Conservation (phyloP, 176 grass and related monocot genomes). For the Oryza rufipogon region DNA sequence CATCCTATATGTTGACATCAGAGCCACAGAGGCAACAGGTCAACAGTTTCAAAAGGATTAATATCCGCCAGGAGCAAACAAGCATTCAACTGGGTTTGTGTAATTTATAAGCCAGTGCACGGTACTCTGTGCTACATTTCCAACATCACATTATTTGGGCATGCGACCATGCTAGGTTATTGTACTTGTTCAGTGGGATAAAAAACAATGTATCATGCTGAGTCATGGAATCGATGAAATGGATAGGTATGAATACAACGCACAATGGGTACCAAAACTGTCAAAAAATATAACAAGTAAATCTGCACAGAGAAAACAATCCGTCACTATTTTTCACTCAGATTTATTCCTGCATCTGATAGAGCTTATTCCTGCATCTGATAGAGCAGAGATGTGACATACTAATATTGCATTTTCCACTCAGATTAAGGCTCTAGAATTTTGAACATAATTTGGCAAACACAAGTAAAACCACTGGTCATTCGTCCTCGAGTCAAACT, state of each 20-base stretch:
- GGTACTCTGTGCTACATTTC: neutral
- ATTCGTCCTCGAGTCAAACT: slow-evolving; percentile 17
- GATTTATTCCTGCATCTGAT: neutral
- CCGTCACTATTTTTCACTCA: neutral
- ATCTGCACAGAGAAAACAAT: neutral
- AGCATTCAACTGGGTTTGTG: neutral
- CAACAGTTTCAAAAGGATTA: neutral
- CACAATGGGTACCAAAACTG: neutral
- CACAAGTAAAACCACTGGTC: neutral
- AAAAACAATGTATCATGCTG: neutral
- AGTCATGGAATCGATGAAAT: neutral
- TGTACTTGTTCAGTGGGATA: neutral
- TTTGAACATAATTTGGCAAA: slow-evolving; percentile 1
- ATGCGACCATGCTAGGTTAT: neutral
- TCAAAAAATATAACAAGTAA: slow-evolving; percentile 1
- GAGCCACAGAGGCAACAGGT: neutral
- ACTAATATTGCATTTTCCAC: neutral
- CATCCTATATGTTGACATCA: neutral
- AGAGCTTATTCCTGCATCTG: neutral
- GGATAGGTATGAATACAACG: neutral
- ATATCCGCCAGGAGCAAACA: neutral
- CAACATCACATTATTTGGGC: neutral
- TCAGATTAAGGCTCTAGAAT: neutral
- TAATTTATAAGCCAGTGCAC: slow-evolving; percentile 4
- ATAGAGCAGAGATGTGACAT: neutral